These are phyloP conservation scores for Annulohypoxylon nitens DNA, from an alignment of 495 filamentous ascomycete species.

Conservation along the genomic window DNA sequence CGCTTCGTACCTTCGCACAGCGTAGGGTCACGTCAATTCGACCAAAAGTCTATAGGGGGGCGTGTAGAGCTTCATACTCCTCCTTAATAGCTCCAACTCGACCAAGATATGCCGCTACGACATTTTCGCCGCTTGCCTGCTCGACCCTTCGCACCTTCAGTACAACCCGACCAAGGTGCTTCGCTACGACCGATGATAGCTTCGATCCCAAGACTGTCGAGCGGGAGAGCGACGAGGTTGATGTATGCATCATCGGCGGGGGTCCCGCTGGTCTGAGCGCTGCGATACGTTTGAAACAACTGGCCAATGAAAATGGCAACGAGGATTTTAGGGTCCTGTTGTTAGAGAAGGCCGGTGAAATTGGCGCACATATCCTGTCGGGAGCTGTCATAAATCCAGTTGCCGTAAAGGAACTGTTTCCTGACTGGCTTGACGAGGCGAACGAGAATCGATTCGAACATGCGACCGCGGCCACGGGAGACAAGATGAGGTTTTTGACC, in stretches of 20 bases:
- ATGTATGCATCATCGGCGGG: slow-evolving; percentile 97
- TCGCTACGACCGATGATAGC: slow-evolving; percentile 62
- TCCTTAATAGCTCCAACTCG: slow-evolving; percentile 20
- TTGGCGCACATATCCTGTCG: slow-evolving; percentile 95
- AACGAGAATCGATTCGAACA: slow-evolving; percentile 87
- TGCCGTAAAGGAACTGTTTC: slow-evolving; percentile 89
- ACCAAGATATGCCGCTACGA: slow-evolving; percentile 31
- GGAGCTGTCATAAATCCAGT: slow-evolving; percentile 95
- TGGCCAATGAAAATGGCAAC: slow-evolving; percentile 95
- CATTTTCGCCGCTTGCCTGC: slow-evolving; percentile 18
- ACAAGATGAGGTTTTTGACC: slow-evolving; percentile 97
- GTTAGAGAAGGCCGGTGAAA: slow-evolving; percentile 94
- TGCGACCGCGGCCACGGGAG: slow-evolving; percentile 82
- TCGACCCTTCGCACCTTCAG: slow-evolving; percentile 42
- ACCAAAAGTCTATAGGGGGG: slow-evolving; percentile 15
- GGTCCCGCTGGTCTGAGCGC: slow-evolving; percentile 92
- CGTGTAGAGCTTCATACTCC: slow-evolving; percentile 35
- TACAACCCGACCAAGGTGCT: slow-evolving; percentile 37
- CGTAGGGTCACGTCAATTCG: slow-evolving; percentile 35
- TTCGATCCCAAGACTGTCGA: slow-evolving; percentile 82
- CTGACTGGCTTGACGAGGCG: slow-evolving; percentile 90
- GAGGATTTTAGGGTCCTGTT: slow-evolving; percentile 94
- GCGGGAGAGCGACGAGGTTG: slow-evolving; percentile 91
- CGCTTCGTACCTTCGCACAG: slow-evolving; percentile 42
- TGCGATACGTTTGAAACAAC: slow-evolving; percentile 94